A percentile compares a stretch with the other conserved stretches of the same genome.
phyloP scores from a whole-genome alignment of 139 green algal genomes.

The Closterium sp. region DNA sequence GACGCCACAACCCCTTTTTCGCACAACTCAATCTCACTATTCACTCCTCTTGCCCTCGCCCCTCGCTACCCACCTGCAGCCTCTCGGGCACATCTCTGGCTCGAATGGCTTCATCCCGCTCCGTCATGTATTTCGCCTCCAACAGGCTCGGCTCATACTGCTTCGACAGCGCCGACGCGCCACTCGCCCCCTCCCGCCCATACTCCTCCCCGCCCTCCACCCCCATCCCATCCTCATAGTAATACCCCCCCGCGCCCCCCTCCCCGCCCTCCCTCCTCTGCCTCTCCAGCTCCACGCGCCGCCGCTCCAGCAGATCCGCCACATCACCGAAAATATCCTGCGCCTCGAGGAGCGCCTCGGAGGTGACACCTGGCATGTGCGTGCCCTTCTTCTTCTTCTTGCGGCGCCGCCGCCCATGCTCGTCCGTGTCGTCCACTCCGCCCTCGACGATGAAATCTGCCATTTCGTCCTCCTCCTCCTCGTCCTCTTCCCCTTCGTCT shows the following conservation, averaged over 20 bases:
- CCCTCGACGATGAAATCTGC: conserved; percentile 87
- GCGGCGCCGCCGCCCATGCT: conserved; percentile 21
- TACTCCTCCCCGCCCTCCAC: conserved; percentile 50
- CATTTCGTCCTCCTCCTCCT: conserved; percentile 61
- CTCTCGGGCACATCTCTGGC: conserved; percentile 28
- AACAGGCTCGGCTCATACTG: too few species aligned
- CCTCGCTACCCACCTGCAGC: neutral
- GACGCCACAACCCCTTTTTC: too few species aligned
- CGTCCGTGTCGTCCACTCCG: conserved; percentile 62
- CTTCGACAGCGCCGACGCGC: conserved; percentile 60
- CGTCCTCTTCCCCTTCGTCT: conserved; percentile 41
- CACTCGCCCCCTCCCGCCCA: conserved; percentile 37
- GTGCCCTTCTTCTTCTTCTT: conserved; percentile 35
- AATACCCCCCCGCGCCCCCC: conserved; percentile 26
- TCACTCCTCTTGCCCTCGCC: conserved; percentile 10
- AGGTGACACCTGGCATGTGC: neutral
- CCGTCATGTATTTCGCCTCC: conserved; percentile 61
- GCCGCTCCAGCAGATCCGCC: conserved; percentile 33
- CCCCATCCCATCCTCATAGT: conserved; percentile 12
- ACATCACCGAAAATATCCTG: conserved; percentile 82
- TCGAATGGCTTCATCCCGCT: conserved; percentile 80
- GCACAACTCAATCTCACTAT: too few species aligned
- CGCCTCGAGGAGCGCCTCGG: conserved; percentile 64
- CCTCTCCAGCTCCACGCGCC: conserved; percentile 12
- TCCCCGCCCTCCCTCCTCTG: conserved; percentile 12